Evolutionary conservation across 2,329 filamentous ascomycete genomes (phyloP), one percentile per base, ranked within the genome.

Genomic region (Beauveria pseudobassiana): DNA sequence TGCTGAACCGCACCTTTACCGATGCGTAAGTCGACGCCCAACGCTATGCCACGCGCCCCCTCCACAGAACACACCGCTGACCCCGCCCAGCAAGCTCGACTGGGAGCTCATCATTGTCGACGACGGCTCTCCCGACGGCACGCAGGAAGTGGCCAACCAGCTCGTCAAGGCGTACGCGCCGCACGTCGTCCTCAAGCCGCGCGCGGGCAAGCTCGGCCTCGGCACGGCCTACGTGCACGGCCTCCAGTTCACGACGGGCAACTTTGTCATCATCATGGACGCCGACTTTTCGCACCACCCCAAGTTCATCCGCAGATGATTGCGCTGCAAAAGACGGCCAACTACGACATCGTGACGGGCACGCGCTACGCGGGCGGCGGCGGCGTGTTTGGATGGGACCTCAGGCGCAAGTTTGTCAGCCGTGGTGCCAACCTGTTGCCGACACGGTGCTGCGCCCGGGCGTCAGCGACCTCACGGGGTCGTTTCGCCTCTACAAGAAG

Each of bases 241-340:
- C 58, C 83, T 99, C 64, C 86, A 96, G 75, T 98, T 90, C 73
- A 89, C 84, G 26, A 92, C 87, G 24, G 95, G 95, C 70, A 97
- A 96, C 83, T 98, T 87, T 73, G 91, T 99, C 73, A 91, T 99
- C 81, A 99, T 99, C 83, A 99, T 99, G 95, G 95, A 99, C 80
- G 95, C 96, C 77, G 95, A 99, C 79, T 99, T 99, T 83, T 91
- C 87, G 69, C 95, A 99, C 80, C 95, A 99, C 82, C 95, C 95
- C 73, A 99, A 98, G 79, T 99, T 98, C 84, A 96, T 99, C 77
- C 93, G 59, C 82, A 88, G 72, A 98, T 99, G 91, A 91, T 99
- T 70, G 83, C 83, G 63, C 84, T 87, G 67, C 95, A 98, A 77
- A 84, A 86, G 75, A 75, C 74, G 64, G 87, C 81, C 66, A 86